Percentiles rank a stretch among this genome's conserved stretches.
These are phyloP conservation scores for Sphaerulina vaccinii DNA, from an alignment of 2,329 filamentous ascomycete species.

Conservation along the genomic window DNA sequence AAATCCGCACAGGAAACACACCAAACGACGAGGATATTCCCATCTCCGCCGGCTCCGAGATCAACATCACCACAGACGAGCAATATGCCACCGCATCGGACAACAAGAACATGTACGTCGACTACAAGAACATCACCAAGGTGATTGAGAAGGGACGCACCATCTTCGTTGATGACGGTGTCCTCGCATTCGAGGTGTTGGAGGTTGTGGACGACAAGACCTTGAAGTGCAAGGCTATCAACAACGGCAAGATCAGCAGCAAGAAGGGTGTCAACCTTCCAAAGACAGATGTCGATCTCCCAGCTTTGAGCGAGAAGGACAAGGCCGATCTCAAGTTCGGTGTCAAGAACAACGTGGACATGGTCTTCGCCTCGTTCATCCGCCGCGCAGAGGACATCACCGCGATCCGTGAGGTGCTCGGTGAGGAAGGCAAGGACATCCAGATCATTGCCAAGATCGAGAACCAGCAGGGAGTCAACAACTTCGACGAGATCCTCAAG, in stretches of 20 bases:
- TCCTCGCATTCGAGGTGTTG: slow-evolving; percentile 92
- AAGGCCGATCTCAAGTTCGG: slow-evolving; percentile 90
- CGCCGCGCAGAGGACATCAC: slow-evolving; percentile 89
- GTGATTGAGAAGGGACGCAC: slow-evolving; percentile 87
- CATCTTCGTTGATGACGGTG: slow-evolving; percentile 98
- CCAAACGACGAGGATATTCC: slow-evolving; percentile 70
- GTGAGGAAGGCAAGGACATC: slow-evolving; percentile 88
- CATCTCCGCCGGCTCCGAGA: slow-evolving; percentile 75
- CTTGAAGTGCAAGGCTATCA: slow-evolving; percentile 79
- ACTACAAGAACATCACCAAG: slow-evolving; percentile 99
- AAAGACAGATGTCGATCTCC: slow-evolving; percentile 97
- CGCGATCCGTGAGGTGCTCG: slow-evolving; percentile 87
- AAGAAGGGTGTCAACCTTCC: slow-evolving; percentile 99
- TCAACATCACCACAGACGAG: slow-evolving; percentile 97
- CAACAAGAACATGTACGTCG: slow-evolving; percentile 95
- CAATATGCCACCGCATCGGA: slow-evolving; percentile 81
- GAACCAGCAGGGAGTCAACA: slow-evolving; percentile 99
- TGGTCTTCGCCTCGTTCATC: slow-evolving; percentile 99
- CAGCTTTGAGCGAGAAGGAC: slow-evolving; percentile 96
- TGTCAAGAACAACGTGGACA: slow-evolving; percentile 98
- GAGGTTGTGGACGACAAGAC: slow-evolving; percentile 86
- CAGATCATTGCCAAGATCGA: slow-evolving; percentile 99
- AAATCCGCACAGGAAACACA: slow-evolving; percentile 81
- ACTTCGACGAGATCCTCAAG: slow-evolving; percentile 94
- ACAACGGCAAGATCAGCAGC: slow-evolving; percentile 98